Evolutionary conservation across 805 yeast genomes (phyloP), one percentile per base, ranked within the genome.

Genomic region (Candida koratica): DNA sequence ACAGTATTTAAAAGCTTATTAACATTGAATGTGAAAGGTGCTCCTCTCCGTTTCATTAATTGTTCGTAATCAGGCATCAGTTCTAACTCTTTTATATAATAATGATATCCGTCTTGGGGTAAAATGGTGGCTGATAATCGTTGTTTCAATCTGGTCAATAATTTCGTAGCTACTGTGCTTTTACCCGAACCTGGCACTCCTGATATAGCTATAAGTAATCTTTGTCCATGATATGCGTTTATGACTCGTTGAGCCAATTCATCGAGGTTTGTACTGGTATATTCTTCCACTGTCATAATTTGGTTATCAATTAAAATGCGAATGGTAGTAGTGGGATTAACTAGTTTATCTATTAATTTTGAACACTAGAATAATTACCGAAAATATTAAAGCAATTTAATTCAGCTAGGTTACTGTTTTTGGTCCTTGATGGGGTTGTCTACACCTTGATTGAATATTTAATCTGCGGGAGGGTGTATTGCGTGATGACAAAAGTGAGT

Each of bases 141-240:
- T 19, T 53, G 42, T 9, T 23, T 26, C 17, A 65, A 34, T 14
- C 28, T 9, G 11, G 25, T 20, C 5, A 71, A 71, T 5, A 86
- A 60, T 4, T 55, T 38, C 24, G 52, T 51, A 1, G 89, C 78
- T 17, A 80, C 50, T 0, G 94, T 83, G 4, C 88, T 73, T 53
- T 87, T 87, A 0, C 96, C 96, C 0, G 89, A 77, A 4, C 96
- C 96, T 2, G 96, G 96, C 0, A 79, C 69, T 1, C 96, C 96
- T 3, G 80, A 79, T n/a, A 87, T 49, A 0, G 82, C 60, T 7
- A 87, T 62, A 11, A 81, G 39, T 3, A 77, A 52, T 44, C 89
- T 60, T 6, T 27, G 24, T 10, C 38, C 36, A 1, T 28, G 24
- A 12, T 18, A 31, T 5, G 27, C 13, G 7, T 31, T 25, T 3